A percentile compares a stretch with the other conserved stretches of the same genome.
These are phyloP conservation scores for Xylariaceae sp. DNA, from an alignment of 2,329 filamentous ascomycete species.

Conservation along the genomic window DNA sequence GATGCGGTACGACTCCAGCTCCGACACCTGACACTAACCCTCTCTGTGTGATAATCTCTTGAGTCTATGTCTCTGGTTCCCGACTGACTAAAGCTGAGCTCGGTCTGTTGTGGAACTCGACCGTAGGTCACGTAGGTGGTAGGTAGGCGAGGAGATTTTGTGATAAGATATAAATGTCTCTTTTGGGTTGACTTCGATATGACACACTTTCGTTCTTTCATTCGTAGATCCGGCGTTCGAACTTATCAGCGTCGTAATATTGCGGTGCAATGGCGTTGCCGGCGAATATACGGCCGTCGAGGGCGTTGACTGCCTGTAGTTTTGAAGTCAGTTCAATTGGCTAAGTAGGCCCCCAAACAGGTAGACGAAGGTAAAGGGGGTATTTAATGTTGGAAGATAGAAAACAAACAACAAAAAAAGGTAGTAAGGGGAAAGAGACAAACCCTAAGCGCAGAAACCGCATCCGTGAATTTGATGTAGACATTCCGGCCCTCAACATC, in stretches of 20 bases:
- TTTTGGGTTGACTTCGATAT: not conserved
- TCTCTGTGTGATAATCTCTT: too few relatives aligned
- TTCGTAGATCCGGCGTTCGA: constrained; percentile 64
- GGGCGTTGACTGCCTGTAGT: constrained; percentile 75
- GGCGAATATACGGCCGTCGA: constrained; percentile 84
- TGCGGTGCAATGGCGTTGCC: constrained; percentile 77
- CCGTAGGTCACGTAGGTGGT: not conserved
- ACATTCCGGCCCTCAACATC: constrained; percentile 64
- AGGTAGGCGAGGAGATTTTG: not conserved
- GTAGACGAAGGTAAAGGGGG: too few relatives aligned
- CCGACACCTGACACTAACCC: too few relatives aligned
- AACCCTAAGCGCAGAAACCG: constrained; percentile 78
- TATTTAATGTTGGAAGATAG: not conserved
- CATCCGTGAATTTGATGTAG: constrained; percentile 89
- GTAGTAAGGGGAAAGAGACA: constrained; percentile 37
- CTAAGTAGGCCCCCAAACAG: not conserved
- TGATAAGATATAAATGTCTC: not conserved
- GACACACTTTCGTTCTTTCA: constrained; percentile 12
- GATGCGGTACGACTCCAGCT: too few relatives aligned
- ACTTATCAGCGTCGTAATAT: constrained; percentile 80
- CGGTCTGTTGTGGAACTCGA: not conserved
- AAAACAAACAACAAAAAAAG: not conserved
- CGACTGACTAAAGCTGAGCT: not conserved
- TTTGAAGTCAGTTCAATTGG: not conserved
- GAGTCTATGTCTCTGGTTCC: too few relatives aligned